Evolutionary conservation across 2,329 filamentous ascomycete species (phyloP), one percentile per base, ranked within the genome.

Genomic region (Mycosphaerella sp.): DNA sequence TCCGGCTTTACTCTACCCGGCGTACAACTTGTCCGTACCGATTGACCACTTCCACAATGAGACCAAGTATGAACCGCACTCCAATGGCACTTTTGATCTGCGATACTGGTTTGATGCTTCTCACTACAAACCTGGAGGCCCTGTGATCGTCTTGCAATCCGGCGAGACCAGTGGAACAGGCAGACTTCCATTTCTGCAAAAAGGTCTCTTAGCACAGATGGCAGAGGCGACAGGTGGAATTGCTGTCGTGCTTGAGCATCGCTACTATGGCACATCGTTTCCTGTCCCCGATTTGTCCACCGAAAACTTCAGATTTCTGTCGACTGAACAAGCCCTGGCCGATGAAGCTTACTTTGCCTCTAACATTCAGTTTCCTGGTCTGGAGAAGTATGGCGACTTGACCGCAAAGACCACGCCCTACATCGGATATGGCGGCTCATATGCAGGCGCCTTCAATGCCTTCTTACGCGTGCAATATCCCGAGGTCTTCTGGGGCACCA

Each of bases 1-100:
- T 51, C 40, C 62, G 14, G 60, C 73, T 8, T 14, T 41, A 13
- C 51, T 56, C 10, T 80, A 78, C 59, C 71, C 75, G 2, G 72
- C 67, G 25, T 64, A 78, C 62, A 79, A 77, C 56, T 64, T 82
- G 51, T 75, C 75, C 0, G 75, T 79, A 1, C 79, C 79, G 0
- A 74, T 94, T 30, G 88, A 95, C 67, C 87, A 93, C 65, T 94
- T 93, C 71, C 86, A 86, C 69, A 88, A 91, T 63, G 84, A 89
- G 49, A 79, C 81, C 2, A 73, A 75, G 43, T 94, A 94, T 64
- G 86, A 84, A 66, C 87, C 89, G 32, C 88, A 94, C 67, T 80
- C 78, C 7, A 73, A 85, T 59, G 83, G 68, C 21, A 78, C 71
- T 1, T 95, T 89, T 68, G 69, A 80, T 17, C 72, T 91, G 42